Percentiles rank a stretch among this genome's conserved stretches.
These are phyloP conservation scores for Eimeria tenella DNA, from an alignment of 169 alveolate genomes.

Conservation along the genomic window DNA sequence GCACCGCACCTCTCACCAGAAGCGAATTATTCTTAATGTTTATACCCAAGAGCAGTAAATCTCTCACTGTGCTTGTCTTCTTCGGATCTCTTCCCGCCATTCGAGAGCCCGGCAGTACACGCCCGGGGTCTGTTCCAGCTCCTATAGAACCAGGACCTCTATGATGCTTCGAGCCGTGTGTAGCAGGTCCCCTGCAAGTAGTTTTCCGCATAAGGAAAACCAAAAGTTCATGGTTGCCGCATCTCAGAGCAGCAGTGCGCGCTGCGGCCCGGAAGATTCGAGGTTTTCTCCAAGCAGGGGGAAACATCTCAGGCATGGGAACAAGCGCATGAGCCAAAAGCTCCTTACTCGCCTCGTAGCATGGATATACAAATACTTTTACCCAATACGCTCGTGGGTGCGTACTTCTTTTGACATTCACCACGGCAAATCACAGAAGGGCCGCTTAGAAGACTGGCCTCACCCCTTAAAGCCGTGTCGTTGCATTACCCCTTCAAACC, in stretches of 20 bases:
- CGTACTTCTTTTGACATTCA: too few species aligned
- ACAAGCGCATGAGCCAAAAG: too few species aligned
- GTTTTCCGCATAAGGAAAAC: neutral
- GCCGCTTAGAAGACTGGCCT: neutral
- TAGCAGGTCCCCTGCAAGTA: conserved; percentile 89
- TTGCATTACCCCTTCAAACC: conserved; percentile 93
- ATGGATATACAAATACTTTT: too few species aligned
- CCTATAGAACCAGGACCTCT: conserved; percentile 96
- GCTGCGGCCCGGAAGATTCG: too few species aligned
- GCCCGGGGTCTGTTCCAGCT: conserved; percentile 95
- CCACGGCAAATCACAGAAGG: too few species aligned
- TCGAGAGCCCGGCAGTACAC: conserved; percentile 95
- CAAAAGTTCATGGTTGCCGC: neutral
- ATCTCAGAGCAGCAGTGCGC: neutral
- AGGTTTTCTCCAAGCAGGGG: too few species aligned
- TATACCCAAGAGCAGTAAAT: conserved; percentile 90
- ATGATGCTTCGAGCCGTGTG: conserved; percentile 96
- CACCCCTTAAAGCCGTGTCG: conserved; percentile 95
- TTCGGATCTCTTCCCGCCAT: conserved; percentile 97
- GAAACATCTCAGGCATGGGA: too few species aligned
- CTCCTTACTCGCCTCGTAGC: too few species aligned
- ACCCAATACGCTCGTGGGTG: too few species aligned
- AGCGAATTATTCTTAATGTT: conserved; percentile 93
- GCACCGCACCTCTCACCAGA: conserved; percentile 94
- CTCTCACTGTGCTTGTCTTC: conserved; percentile 88